phyloP scores from a whole-genome alignment of 2,329 filamentous ascomycete species.

The Paraphaeosphaeria sporulosa region DNA sequence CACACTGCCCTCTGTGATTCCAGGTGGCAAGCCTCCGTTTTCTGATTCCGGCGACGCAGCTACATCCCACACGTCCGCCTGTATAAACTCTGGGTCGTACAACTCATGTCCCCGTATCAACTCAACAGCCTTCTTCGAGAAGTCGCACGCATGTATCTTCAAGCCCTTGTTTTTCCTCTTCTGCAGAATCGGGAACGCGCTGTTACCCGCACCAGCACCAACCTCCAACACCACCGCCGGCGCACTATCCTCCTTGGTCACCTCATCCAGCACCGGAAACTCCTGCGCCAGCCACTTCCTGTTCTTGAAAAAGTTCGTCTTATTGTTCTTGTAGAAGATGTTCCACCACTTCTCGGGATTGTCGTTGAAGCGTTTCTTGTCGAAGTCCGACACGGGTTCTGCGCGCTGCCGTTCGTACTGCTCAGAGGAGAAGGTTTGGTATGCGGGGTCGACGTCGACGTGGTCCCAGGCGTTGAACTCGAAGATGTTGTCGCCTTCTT shows the following conservation, averaged over 20 bases:
- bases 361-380: slow-evolving; percentile 88
- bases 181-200: slow-evolving; percentile 87
- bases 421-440: slow-evolving; percentile 82
- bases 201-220: slow-evolving; percentile 94
- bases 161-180: slow-evolving; percentile 83
- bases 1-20: slow-evolving; percentile 77
- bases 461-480: slow-evolving; percentile 99
- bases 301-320: slow-evolving; percentile 97
- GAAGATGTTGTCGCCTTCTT: slow-evolving; percentile 87
- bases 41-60: slow-evolving; percentile 60
- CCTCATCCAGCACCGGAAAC: slow-evolving; percentile 83
- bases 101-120: slow-evolving; percentile 83
- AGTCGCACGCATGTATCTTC: slow-evolving; percentile 93
- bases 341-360: slow-evolving; percentile 98
- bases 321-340: slow-evolving; percentile 97
- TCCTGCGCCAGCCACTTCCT: slow-evolving; percentile 97
- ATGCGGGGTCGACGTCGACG: slow-evolving; percentile 88
- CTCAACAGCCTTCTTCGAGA: slow-evolving; percentile 92
- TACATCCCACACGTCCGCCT: slow-evolving; percentile 95
- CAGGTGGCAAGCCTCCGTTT: slow-evolving; percentile 71
- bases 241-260: slow-evolving; percentile 75
- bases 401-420: slow-evolving; percentile 87
- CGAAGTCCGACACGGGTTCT: slow-evolving; percentile 89
- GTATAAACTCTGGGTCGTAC: slow-evolving; percentile 76
- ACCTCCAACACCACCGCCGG: slow-evolving; percentile 81